A percentile compares a stretch with the other conserved stretches of the same genome.
Evolutionary conservation across 129 eudicot genomes (phyloP).

Genomic region (Artemisia argyi): DNA sequence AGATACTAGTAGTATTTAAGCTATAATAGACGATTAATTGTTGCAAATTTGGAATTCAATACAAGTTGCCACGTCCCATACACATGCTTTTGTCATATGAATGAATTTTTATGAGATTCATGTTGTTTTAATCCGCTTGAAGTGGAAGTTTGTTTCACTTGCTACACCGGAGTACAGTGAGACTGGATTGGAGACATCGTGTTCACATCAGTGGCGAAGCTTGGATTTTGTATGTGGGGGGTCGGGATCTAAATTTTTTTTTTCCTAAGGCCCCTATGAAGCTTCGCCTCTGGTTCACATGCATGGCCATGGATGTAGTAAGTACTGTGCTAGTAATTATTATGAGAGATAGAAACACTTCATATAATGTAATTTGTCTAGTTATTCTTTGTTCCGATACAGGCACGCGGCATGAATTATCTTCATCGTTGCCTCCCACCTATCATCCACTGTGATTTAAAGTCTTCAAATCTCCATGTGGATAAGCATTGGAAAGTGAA

Average conservation of each 20-base stretch:
- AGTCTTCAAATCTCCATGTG: conserved; percentile 90
- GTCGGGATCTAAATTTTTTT: too few relatives aligned
- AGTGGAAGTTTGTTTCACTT: conserved; percentile 79
- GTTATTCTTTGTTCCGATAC: conserved; percentile 14
- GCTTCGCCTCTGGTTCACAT: too few relatives aligned
- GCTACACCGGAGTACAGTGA: conserved; percentile 50
- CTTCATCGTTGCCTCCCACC: conserved; percentile 84
- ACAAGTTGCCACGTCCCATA: too few relatives aligned
- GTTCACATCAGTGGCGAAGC: too few relatives aligned
- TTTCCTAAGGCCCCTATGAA: too few relatives aligned
- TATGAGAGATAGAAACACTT: background rate
- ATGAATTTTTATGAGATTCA: background rate
- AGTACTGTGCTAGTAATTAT: conserved; percentile 18
- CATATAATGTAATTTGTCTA: background rate
- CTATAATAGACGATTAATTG: too few relatives aligned
- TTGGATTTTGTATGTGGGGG: too few relatives aligned
- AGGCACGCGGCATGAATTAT: conserved; percentile 93
- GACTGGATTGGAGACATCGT: conserved; percentile 73
- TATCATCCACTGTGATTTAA: conserved; percentile 80
- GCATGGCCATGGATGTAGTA: conserved; percentile 93
- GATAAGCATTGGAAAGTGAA: conserved; percentile 82
- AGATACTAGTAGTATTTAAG: too few relatives aligned
- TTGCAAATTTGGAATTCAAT: too few relatives aligned
- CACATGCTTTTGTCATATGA: too few relatives aligned
- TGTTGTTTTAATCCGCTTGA: background rate